Evolutionary conservation across 2,329 filamentous ascomycete species (phyloP).

Genomic region (Podosphaera xanthii): DNA sequence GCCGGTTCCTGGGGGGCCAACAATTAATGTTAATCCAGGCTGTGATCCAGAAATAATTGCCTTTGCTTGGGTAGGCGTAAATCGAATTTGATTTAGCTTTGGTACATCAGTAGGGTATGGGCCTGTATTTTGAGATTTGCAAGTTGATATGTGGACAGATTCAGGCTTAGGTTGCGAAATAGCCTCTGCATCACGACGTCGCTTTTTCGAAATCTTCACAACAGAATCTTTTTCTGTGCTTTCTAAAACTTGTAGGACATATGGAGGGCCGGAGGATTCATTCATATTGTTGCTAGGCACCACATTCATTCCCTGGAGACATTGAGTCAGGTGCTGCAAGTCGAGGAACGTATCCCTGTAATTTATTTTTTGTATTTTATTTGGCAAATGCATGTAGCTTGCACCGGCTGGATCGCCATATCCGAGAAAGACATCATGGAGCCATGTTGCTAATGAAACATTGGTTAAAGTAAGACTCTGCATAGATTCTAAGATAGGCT

Average conservation of each 20-base stretch:
- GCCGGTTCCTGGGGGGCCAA: constrained; percentile 86
- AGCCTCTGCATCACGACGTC: constrained; percentile 56
- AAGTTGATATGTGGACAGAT: constrained; percentile 65
- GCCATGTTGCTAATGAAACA: constrained; percentile 68
- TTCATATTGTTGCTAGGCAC: constrained; percentile 52
- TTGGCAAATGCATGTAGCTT: constrained; percentile 61
- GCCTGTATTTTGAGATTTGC: constrained; percentile 68
- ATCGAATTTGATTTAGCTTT: constrained; percentile 62
- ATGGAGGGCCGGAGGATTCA: constrained; percentile 65
- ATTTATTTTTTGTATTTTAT: constrained; percentile 57
- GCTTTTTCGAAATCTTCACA: constrained; percentile 56
- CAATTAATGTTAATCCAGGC: constrained; percentile 77
- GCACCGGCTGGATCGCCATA: constrained; percentile 84
- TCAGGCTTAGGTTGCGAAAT: constrained; percentile 37
- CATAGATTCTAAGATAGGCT: constrained; percentile 76
- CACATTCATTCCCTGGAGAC: constrained; percentile 66
- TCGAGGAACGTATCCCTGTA: constrained; percentile 87
- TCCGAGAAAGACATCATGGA: constrained; percentile 92
- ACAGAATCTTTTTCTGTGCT: constrained; percentile 27
- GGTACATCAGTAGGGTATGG: constrained; percentile 73
- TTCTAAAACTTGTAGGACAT: constrained; percentile 49
- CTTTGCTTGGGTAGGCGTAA: constrained; percentile 77
- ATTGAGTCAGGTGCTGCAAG: constrained; percentile 84
- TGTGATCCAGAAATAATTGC: constrained; percentile 87
- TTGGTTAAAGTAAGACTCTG: constrained; percentile 67